Evolutionary conservation across 306 rosid genomes (phyloP), one percentile per base, ranked within the genome.

Genomic region (Trifolium repens): DNA sequence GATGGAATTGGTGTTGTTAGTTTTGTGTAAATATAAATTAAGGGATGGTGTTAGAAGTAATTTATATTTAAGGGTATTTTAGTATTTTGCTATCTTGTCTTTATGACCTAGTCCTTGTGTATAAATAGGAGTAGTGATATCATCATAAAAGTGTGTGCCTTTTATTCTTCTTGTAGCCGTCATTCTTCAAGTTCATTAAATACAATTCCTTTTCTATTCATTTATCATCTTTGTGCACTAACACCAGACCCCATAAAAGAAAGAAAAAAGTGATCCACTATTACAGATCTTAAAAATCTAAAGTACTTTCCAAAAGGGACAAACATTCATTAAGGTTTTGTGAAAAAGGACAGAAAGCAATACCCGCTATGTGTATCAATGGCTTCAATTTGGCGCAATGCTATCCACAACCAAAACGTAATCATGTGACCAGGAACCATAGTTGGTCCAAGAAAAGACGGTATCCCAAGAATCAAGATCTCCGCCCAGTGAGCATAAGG

Each of bases 401-500:
- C 92, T 9, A 94, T 89, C 99, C 99, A 94, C 50, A 87, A 47
- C 99, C 99, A 94, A 81, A 94, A 89, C 2, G 99, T 92, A 65
- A 92, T 76, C 83, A 94, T 89, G 81, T 94, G 99, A 17, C 99
- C 97, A 55, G 99, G 99, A 67, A 64, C 93, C 74, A 94, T 79
- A 5, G 99, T 96, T 0, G 99, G 99, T 7, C 99, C 99, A 3
- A 94, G 93, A 79, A 94, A 94, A 24, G 99, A 90, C 3, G 99
- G 97, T 78, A 94, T 89, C 8, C 99, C 99, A 3, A 94, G 93
- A 60, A 94, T 89, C 83, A 94, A 81, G 78, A 94, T 39, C 92
- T 94, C 99, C 0, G 90, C 96, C 99, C 99, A 94, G 64, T 94
- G 99, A 0, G 97, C 99, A 42, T 94, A 90, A 1, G 97, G 96